Evolutionary conservation across 176 grass and related monocot genomes (phyloP).

Genomic region (Calamus simplicifolius): DNA sequence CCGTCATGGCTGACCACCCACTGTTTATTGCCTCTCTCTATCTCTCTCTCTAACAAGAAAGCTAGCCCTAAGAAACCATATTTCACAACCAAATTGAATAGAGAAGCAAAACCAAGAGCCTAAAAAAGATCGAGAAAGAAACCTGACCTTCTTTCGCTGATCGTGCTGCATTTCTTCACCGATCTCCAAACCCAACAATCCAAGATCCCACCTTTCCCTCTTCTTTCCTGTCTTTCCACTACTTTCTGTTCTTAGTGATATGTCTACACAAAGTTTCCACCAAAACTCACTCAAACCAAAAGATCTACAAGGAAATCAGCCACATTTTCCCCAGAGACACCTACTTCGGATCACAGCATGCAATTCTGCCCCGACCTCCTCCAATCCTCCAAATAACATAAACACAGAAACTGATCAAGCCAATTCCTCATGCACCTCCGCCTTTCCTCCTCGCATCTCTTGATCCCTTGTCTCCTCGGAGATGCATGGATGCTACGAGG

Average conservation of each 20-base stretch:
- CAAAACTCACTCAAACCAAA: conserved; percentile 7
- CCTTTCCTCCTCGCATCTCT: no score
- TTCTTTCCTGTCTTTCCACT: conserved; percentile 6
- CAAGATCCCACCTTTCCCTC: conserved; percentile 9
- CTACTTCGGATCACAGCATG: conserved; percentile 6
- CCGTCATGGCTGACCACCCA: no score
- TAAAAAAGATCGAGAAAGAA: no score
- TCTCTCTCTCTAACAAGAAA: background rate
- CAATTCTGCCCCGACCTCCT: conserved; percentile 1
- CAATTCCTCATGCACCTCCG: no score
- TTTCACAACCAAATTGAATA: conserved; percentile 4
- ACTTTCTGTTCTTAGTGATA: background rate
- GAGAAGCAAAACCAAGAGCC: background rate
- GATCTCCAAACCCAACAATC: conserved; percentile 38
- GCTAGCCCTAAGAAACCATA: background rate
- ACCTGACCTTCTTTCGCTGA: conserved; percentile 78
- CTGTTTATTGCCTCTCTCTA: no score
- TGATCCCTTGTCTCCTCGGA: no score
- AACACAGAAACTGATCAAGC: background rate
- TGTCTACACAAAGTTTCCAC: background rate
- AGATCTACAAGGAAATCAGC: conserved; percentile 13
- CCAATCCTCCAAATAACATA: conserved; percentile 14
- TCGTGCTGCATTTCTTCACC: conserved; percentile 78
- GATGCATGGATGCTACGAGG: no score
- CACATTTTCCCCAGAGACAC: conserved; percentile 30